These are phyloP conservation scores for Hypoxylon rickii DNA, from an alignment of 495 filamentous ascomycete species.

Conservation along the genomic window DNA sequence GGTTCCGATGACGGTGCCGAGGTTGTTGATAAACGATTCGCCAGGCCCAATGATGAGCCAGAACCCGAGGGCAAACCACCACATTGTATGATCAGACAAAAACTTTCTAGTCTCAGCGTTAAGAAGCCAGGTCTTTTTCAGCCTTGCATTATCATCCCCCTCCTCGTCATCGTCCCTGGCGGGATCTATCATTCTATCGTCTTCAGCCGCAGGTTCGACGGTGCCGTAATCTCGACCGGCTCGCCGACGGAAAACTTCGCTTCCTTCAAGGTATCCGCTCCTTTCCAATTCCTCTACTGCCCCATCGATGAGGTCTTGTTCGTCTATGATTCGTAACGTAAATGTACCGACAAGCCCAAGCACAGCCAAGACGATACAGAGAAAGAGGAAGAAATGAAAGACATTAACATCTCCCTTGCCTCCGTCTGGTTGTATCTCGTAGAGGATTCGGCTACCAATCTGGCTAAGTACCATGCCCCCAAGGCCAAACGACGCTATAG, in stretches of 20 bases:
- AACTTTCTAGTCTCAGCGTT: slow-evolving; percentile 86
- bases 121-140: slow-evolving; percentile 82
- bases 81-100: slow-evolving; percentile 88
- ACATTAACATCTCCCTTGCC: slow-evolving; percentile 81
- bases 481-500: slow-evolving; percentile 90
- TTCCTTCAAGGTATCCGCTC: slow-evolving; percentile 75
- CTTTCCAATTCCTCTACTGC: slow-evolving; percentile 83
- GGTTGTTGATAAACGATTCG: slow-evolving; percentile 96
- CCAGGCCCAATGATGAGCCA: slow-evolving; percentile 93
- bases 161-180: slow-evolving; percentile 48
- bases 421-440: slow-evolving; percentile 63
- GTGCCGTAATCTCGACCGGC: slow-evolving; percentile 46
- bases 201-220: slow-evolving; percentile 42
- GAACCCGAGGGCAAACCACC: slow-evolving; percentile 88
- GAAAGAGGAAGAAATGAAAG: slow-evolving; percentile 81
- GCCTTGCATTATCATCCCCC: slow-evolving; percentile 65
- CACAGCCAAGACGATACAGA: slow-evolving; percentile 65
- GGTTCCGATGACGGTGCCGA: slow-evolving; percentile 90
- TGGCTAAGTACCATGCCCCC: slow-evolving; percentile 96
- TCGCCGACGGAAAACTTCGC: slow-evolving; percentile 43
- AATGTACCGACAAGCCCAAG: slow-evolving; percentile 77
- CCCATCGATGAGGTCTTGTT: slow-evolving; percentile 77
- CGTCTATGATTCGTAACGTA: slow-evolving; percentile 65
- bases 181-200: slow-evolving; percentile 41
- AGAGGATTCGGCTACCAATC: slow-evolving; percentile 77